These are phyloP conservation scores for Gonapodya prolifera DNA, from an alignment of 192 early-diverging fungal genomes.

Conservation along the genomic window DNA sequence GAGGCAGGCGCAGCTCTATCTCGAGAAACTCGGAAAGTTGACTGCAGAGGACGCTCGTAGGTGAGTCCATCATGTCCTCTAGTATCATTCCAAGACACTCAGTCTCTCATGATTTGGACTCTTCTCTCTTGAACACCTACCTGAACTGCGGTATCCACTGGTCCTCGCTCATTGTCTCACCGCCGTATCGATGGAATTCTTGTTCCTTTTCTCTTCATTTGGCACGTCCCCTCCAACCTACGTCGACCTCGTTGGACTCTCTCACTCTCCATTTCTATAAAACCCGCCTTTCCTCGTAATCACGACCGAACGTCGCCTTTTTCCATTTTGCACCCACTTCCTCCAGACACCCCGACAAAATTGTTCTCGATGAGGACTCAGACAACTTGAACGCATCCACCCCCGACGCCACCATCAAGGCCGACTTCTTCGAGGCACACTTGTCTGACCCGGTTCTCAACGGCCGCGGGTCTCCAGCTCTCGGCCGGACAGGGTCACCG, in stretches of 20 bases:
- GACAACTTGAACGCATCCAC: constrained; percentile 13
- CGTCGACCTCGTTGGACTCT: too few species aligned
- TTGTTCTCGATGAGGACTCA: constrained; percentile 24
- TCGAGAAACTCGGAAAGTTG: constrained; percentile 56
- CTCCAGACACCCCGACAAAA: constrained; percentile 20
- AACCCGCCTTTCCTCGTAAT: too few species aligned
- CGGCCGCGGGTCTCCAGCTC: neutral
- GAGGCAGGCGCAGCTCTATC: constrained; percentile 62
- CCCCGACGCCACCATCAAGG: constrained; percentile 17
- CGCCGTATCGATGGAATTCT: too few species aligned
- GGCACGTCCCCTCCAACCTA: too few species aligned
- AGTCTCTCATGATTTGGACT: too few species aligned
- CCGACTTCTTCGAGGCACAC: constrained; percentile 42
- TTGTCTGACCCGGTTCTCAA: neutral
- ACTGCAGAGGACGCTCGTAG: constrained; percentile 50
- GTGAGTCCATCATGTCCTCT: too few species aligned
- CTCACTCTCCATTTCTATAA: too few species aligned
- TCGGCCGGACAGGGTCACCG: neutral
- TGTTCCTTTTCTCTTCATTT: too few species aligned
- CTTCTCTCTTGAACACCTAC: too few species aligned
- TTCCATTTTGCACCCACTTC: neutral
- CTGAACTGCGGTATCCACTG: too few species aligned
- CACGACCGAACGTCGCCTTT: neutral
- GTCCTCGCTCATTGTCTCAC: too few species aligned
- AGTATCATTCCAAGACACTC: too few species aligned